Evolutionary conservation across 1,284 basidiomycete species (phyloP).

Genomic region (Papiliotrema nemorosa): DNA sequence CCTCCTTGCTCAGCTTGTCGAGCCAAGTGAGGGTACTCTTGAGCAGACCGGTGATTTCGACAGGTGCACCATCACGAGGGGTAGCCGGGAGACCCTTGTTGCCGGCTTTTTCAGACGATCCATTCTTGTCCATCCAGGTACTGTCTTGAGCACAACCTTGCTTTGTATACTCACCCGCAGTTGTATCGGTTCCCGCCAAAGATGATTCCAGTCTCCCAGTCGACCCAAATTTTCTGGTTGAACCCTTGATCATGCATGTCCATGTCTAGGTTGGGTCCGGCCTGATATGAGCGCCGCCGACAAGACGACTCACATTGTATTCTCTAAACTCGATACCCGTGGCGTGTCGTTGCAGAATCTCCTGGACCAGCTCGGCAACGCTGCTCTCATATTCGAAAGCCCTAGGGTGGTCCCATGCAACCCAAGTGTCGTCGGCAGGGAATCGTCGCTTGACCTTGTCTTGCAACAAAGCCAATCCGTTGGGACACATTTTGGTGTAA

Average conservation of each 20-base stretch:
- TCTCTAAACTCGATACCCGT: slow-evolving; percentile 91
- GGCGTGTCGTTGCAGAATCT: slow-evolving; percentile 91
- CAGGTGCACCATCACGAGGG: slow-evolving; percentile 88
- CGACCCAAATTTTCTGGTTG: slow-evolving; percentile 86
- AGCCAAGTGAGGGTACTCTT: slow-evolving; percentile 93
- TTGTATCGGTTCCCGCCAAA: slow-evolving; percentile 75
- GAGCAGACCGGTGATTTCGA: slow-evolving; percentile 90
- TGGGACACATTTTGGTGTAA: slow-evolving; percentile 77
- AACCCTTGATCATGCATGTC: slow-evolving; percentile 91
- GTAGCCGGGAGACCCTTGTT: slow-evolving; percentile 93
- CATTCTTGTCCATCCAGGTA: slow-evolving; percentile 98
- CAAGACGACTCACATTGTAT: slow-evolving; percentile 59
- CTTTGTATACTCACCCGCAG: slow-evolving; percentile 35
- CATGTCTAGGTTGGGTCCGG: slow-evolving; percentile 89
- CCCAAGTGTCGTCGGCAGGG: slow-evolving; percentile 90
- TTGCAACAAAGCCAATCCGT: slow-evolving; percentile 73
- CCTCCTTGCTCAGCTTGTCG: slow-evolving; percentile 60
- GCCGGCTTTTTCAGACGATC: slow-evolving; percentile 81
- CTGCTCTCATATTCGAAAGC: slow-evolving; percentile 79
- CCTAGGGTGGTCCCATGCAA: slow-evolving; percentile 78
- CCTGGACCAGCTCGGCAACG: slow-evolving; percentile 90
- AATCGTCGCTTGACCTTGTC: slow-evolving; percentile 86
- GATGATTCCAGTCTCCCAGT: slow-evolving; percentile 90
- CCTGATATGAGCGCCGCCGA: slow-evolving; percentile 44
- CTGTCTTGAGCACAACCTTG: slow-evolving; percentile 50